Conservation (phyloP, 192 early-diverging fungal genomes). For the Linnemannia hyalina region DNA sequence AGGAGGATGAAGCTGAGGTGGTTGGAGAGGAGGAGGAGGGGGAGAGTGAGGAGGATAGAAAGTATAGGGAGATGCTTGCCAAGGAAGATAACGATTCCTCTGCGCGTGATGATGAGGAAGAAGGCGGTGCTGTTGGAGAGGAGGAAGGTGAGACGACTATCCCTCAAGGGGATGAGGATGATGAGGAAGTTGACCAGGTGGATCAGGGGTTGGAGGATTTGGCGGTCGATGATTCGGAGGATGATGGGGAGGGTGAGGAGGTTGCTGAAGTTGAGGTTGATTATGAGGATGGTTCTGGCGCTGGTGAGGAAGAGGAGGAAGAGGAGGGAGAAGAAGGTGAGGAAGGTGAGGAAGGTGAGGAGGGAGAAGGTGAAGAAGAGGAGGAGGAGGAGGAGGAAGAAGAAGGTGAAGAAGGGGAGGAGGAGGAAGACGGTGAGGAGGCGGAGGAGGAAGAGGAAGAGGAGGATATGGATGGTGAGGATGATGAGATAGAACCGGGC, state of each 20-base stretch:
- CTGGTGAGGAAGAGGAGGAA: constrained; percentile 10
- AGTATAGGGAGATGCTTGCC: constrained; percentile 16
- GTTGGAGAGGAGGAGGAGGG: constrained; percentile 13
- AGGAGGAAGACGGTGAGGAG: constrained; percentile 15
- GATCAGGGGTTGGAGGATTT: constrained; percentile 35
- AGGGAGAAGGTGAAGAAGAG: neutral
- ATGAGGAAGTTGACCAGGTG: constrained; percentile 24
- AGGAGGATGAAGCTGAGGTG: constrained; percentile 6
- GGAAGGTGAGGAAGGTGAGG: neutral
- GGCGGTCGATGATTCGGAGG: constrained; percentile 5
- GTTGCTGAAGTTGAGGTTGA: constrained; percentile 48
- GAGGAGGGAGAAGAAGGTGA: constrained; percentile 5
- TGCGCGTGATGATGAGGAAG: constrained; percentile 13
- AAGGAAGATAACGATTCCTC: constrained; percentile 14
- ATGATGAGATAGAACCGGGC: constrained; percentile 1
- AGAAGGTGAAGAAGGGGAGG: neutral
- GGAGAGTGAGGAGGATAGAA: constrained; percentile 8
- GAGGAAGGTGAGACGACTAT: neutral
- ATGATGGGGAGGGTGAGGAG: neutral
- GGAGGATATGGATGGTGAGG: constrained; percentile 3
- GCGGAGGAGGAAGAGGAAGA: constrained; percentile 14
- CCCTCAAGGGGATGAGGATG: constrained; percentile 16
- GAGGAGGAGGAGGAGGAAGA: constrained; percentile 2
- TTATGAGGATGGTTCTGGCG: constrained; percentile 16
- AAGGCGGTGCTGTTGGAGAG: neutral